A percentile compares a stretch with the other conserved stretches of the same genome.
Conservation (phyloP, 1,139 yeast species). For the Suhomyces choctaworum region DNA sequence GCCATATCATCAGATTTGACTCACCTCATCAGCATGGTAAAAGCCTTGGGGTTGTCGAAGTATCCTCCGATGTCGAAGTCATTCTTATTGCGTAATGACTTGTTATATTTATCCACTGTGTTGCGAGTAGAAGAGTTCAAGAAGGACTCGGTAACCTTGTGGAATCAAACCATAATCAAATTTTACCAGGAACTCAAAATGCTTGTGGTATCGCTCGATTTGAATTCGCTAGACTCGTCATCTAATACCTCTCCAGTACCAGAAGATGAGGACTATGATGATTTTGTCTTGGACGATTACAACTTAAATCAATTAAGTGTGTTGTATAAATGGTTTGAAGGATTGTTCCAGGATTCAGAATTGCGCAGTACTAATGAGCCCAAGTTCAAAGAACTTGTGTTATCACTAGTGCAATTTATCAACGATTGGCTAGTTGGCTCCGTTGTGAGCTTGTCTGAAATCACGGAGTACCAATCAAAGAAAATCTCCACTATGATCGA, state of each 20-base stretch:
- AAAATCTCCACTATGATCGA: conserved; percentile 32
- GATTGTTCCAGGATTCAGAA: conserved; percentile 23
- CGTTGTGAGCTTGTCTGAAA: conserved; percentile 32
- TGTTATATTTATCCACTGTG: conserved; percentile 25
- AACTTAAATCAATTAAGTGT: conserved; percentile 23
- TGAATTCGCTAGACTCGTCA: conserved; percentile 9
- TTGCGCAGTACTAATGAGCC: conserved; percentile 29
- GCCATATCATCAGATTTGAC: conserved; percentile 11
- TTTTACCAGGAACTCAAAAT: conserved; percentile 24
- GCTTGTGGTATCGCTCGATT: conserved; percentile 20
- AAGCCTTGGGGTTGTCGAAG: conserved; percentile 32
- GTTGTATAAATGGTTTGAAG: conserved; percentile 29
- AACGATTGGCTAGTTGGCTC: conserved; percentile 32
- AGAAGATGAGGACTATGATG: conserved; percentile 14
- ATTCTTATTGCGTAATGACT: conserved; percentile 39
- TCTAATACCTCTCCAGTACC: conserved; percentile 5
- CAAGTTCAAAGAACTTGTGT: conserved; percentile 30
- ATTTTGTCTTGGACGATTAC: conserved; percentile 24
- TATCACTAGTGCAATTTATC: conserved; percentile 31
- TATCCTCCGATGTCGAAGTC: conserved; percentile 38
- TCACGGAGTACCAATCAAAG: conserved; percentile 39
- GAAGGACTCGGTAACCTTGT: conserved; percentile 20
- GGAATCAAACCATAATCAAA: conserved; percentile 25
- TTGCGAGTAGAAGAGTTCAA: conserved; percentile 19
- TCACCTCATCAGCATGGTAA: conserved; percentile 26